Conservation (phyloP, 2,329 filamentous ascomycete genomes). For the Lasiodiplodia sp. region DNA sequence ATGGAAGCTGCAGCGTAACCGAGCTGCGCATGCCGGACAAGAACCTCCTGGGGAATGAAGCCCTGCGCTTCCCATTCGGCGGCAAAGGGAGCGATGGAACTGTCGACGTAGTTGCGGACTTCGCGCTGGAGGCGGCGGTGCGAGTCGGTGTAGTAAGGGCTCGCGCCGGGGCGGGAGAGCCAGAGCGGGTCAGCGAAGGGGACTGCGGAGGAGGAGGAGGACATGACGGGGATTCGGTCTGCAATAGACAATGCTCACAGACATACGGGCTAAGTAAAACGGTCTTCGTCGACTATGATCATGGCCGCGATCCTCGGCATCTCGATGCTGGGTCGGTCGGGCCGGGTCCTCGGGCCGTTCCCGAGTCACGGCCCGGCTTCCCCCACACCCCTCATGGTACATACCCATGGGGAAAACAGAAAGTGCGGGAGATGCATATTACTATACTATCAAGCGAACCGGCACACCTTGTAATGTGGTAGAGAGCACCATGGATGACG, state of each 20-base stretch:
- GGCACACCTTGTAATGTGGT: too few relatives aligned
- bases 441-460: too few relatives aligned
- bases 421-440: too few relatives aligned
- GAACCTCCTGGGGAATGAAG: slow-evolving; percentile 37
- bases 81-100: slow-evolving; percentile 39
- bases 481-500: not conserved
- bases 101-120: slow-evolving; percentile 7
- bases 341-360: too few relatives aligned
- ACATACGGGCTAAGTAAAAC: too few relatives aligned
- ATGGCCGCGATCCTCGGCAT: too few relatives aligned
- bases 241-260: too few relatives aligned
- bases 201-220: not conserved
- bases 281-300: too few relatives aligned
- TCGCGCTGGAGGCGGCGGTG: slow-evolving; percentile 2
- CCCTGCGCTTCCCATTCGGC: slow-evolving; percentile 41
- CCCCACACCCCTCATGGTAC: too few relatives aligned
- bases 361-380: too few relatives aligned
- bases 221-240: not conserved
- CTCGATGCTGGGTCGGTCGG: too few relatives aligned
- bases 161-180: not conserved
- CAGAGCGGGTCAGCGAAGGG: slow-evolving; percentile 3
- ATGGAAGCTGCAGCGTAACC: slow-evolving; percentile 29
- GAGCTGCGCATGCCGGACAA: slow-evolving; percentile 37
- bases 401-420: too few relatives aligned
- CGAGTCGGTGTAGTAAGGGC: slow-evolving; percentile 6